These are phyloP conservation scores for Rusavskia elegans DNA, from an alignment of 495 filamentous ascomycete species.

Conservation along the genomic window DNA sequence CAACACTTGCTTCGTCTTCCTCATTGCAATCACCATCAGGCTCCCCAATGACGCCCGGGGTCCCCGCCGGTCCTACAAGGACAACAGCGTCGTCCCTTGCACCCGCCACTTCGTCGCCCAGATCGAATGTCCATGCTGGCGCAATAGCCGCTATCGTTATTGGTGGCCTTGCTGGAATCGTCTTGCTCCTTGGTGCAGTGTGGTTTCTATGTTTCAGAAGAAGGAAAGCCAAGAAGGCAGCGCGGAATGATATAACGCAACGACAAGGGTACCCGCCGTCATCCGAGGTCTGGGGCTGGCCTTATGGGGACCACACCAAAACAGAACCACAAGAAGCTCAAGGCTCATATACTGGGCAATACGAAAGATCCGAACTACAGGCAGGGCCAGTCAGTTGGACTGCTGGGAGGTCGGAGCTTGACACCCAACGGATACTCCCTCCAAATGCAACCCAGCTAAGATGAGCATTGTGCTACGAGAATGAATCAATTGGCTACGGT, in stretches of 20 bases:
- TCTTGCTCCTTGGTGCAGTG: not conserved
- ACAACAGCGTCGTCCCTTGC: not conserved
- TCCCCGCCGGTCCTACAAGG: not conserved
- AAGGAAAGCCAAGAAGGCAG: not conserved
- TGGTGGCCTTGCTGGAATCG: not conserved
- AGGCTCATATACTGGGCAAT: not conserved
- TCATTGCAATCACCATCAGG: not conserved
- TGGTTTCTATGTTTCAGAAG: not conserved
- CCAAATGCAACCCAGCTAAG: not conserved
- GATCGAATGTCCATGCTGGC: not conserved
- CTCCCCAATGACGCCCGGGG: not conserved
- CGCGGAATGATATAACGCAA: not conserved
- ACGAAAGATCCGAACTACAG: not conserved
- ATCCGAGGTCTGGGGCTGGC: not conserved
- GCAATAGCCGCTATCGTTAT: slow-evolving; percentile 1
- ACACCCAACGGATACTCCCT: not conserved
- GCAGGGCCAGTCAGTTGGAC: not conserved
- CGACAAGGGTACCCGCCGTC: not conserved
- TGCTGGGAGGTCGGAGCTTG: not conserved
- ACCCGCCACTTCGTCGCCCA: not conserved
- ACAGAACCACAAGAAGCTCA: not conserved
- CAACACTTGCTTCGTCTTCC: not conserved
- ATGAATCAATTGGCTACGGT: too few relatives aligned
- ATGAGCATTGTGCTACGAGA: not conserved
- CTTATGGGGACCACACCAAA: not conserved